A percentile compares a stretch with the other conserved stretches of the same genome.
These are phyloP conservation scores for Kingdonia uniflora DNA, from an alignment of 164 flowering plant genomes.

Conservation along the genomic window DNA sequence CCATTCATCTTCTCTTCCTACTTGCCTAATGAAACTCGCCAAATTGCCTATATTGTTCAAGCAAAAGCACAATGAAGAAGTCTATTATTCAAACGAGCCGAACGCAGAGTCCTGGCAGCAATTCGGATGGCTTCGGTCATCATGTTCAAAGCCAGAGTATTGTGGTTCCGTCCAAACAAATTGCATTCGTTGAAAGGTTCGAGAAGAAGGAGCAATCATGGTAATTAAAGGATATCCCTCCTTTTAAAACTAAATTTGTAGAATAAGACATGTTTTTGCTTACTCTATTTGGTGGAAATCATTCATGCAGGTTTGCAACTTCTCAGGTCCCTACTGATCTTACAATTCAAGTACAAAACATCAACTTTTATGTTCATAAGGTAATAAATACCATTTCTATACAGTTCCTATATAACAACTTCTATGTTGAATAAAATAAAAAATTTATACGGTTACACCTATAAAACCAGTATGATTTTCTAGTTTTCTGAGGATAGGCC, in stretches of 20 bases:
- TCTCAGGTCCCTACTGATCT: constrained; percentile 66
- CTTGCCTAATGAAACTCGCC: background rate
- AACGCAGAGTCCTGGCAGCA: constrained; percentile 12
- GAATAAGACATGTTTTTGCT: background rate
- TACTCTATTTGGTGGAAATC: background rate
- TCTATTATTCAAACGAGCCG: constrained; percentile 9
- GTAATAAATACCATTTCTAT: too few species aligned
- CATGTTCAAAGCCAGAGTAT: constrained; percentile 21
- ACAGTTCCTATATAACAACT: too few species aligned
- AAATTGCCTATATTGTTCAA: background rate
- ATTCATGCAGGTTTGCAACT: constrained; percentile 46
- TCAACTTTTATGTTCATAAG: constrained; percentile 66
- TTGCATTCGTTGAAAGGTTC: constrained; percentile 22
- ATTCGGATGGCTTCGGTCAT: constrained; percentile 16
- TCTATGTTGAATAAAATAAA: too few species aligned
- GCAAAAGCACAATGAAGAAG: constrained; percentile 17
- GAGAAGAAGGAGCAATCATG: constrained; percentile 54
- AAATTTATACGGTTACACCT: too few species aligned
- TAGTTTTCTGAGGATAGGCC: too few species aligned
- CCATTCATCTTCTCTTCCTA: background rate
- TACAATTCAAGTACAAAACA: constrained; percentile 43
- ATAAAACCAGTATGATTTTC: too few species aligned
- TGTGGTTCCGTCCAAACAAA: constrained; percentile 22
- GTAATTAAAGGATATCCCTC: constrained; percentile 20
- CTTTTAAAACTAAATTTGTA: background rate